Evolutionary conservation across 192 early-diverging fungal genomes (phyloP), one percentile per base, ranked within the genome.

Genomic region (Irineochytrium annulatum): DNA sequence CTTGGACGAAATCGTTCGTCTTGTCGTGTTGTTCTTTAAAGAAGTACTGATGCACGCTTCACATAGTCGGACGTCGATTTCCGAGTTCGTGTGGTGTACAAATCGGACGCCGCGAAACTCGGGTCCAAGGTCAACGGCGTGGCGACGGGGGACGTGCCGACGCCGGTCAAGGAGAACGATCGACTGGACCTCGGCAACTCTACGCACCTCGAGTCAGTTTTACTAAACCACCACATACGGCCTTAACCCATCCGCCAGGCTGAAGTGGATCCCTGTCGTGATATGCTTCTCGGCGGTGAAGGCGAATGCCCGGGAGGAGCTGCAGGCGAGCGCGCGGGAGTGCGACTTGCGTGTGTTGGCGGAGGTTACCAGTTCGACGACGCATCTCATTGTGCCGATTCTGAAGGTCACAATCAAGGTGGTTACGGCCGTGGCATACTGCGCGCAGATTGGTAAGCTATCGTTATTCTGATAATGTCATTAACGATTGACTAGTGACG

Each of bases 331-430:
- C 0, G 49, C 63, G 13, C 6, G n/a, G 8, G 37, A 2, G 3
- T 19, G 45, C 20, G 63, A 55, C 33, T 35, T 65, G 1, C 16
- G 6, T 8, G 43, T 52, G 6, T 14, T 34, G 3, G 32, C 34
- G 4, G 55, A 58, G 31, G 45, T 65, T 48, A 14, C 19, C 5
- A n/a, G 44, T 30, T 27, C 29, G 1, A 46, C 43, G 6, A 58
- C 63, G 0, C 63, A 65, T 35, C 55, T 65, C 0, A 46, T 48
- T 17, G 58, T 55, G 55, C 34, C 55, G 2, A 27, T 44, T 1
- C 44, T 65, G n/a, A 65, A 65, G 22, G 46, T 65, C 30, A 65
- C 63, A 65, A 48, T 58, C 44, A 65, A 65, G 29, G 52, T 48
- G 1, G 54, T 65, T 1, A 3, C 20, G 24, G 63, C 63, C 17